Evolutionary conservation across 2,329 filamentous ascomycete genomes (phyloP), one percentile per base, ranked within the genome.

Genomic region (Chaetomiaceae sp.): DNA sequence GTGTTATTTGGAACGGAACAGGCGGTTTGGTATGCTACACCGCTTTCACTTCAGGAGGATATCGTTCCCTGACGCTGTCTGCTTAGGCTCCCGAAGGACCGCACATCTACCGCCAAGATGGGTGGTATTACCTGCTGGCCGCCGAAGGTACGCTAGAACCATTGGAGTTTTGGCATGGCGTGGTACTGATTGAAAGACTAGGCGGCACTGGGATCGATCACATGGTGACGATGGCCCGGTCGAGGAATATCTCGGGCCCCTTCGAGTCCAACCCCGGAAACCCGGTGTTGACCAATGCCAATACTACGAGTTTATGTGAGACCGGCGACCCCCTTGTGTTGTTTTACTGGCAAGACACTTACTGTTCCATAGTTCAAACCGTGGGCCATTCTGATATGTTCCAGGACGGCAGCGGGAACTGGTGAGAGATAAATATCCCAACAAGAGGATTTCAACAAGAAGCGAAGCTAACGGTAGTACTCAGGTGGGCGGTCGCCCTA

Each of bases 341-440:
- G n/a, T n/a, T n/a, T n/a, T n/a, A 23, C 7, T n/a, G 10, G n/a
- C 11, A 16, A 33, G 21, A 47, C 14, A 9, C 20, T 33, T 13
- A 51, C 51, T 11, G 5, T 20, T 7, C n/a, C 8, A 1, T 33
- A 70, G 68, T 74, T 52, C 79, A 82, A 57, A 77, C 77, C 1
- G 73, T 80, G 0, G 80, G 80, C 0, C 80, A 83, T 48, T 75
- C 76, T 0, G 79, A 83, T 56, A 55, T 82, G 2, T 81, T 83
- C 54, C 73, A 79, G 43, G 79, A 82, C 53, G 56, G 57, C 0
- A 48, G 55, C 0, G 67, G 65, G 0, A 69, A 71, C 51, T 75
- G 71, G 69, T 69, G 51, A 57, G 61, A 20, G 1, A 32, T n/a
- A n/a, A n/a, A n/a, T n/a, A n/a, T n/a, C n/a, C n/a, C n/a, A n/a